These are phyloP conservation scores for Pseudogymnoascus pannorum DNA, from an alignment of 2,329 filamentous ascomycete species.

Conservation along the genomic window DNA sequence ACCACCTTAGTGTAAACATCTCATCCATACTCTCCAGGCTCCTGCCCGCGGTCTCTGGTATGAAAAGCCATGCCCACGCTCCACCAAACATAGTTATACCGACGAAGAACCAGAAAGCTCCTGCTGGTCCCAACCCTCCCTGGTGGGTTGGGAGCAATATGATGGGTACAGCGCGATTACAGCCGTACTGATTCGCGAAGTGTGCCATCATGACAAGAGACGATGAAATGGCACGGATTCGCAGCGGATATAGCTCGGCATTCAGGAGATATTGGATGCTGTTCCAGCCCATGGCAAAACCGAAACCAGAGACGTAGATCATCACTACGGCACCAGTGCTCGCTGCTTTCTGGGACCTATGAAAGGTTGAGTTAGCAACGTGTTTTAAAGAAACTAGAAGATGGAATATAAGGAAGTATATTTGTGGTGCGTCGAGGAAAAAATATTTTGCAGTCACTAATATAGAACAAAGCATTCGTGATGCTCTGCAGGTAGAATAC, in stretches of 20 bases:
- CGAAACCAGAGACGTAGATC: conserved; percentile 63
- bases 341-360: conserved; percentile 41
- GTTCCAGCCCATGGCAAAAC: conserved; percentile 69
- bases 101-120: conserved; percentile 72
- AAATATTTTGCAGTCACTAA: background rate
- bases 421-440: background rate
- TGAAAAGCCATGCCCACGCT: conserved; percentile 62
- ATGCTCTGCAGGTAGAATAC: conserved; percentile 26
- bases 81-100: conserved; percentile 61
- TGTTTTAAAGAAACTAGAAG: conserved; percentile 24
- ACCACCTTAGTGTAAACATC: conserved; percentile 67
- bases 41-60: conserved; percentile 65
- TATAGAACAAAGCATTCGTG: background rate
- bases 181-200: conserved; percentile 73
- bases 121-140: conserved; percentile 45
- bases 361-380: conserved; percentile 41
- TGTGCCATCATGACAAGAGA: conserved; percentile 71
- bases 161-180: conserved; percentile 64
- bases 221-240: conserved; percentile 63
- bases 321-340: conserved; percentile 63
- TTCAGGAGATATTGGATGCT: conserved; percentile 72
- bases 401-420: background rate
- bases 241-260: conserved; percentile 68
- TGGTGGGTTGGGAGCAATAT: conserved; percentile 52
- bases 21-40: conserved; percentile 62